phyloP scores from a whole-genome alignment of 2,329 filamentous ascomycete genomes.

The Fusarium brachygibbosum region DNA sequence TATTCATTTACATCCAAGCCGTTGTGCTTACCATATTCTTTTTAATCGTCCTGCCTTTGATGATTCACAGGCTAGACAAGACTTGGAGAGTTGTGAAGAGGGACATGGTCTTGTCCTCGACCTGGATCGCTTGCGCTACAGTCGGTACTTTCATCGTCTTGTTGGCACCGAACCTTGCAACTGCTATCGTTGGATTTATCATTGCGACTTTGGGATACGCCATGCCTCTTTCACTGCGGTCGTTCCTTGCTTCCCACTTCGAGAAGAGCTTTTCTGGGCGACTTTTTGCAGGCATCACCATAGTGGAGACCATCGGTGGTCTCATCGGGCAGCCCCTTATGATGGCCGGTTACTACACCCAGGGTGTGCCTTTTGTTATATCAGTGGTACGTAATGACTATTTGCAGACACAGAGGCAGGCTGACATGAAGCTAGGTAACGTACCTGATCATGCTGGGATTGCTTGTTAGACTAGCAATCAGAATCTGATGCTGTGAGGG shows the following conservation, averaged over 20 bases:
- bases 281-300: constrained; percentile 1
- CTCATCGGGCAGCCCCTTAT: constrained; percentile 4
- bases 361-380: not conserved
- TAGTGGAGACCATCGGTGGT: constrained; percentile 4
- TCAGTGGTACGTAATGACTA: not conserved
- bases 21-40: constrained; percentile 2
- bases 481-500: not conserved
- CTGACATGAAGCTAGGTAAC: not conserved
- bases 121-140: not conserved
- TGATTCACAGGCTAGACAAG: not conserved
- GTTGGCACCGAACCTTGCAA: not conserved
- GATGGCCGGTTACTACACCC: not conserved
- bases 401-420: not conserved
- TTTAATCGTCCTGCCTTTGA: not conserved
- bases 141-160: not conserved
- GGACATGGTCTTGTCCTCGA: constrained; percentile 3
- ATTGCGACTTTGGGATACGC: not conserved
- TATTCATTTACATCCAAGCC: constrained; percentile 8
- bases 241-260: constrained; percentile 2
- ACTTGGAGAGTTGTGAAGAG: not conserved
- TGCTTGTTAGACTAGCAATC: not conserved
- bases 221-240: constrained; percentile 3
- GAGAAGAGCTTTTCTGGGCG: constrained; percentile 4
- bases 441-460: not conserved
- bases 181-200: constrained; percentile 4